Base-by-base conservation (phyloP, 108 stramenopile species). In the Tribonema minus region DNA sequence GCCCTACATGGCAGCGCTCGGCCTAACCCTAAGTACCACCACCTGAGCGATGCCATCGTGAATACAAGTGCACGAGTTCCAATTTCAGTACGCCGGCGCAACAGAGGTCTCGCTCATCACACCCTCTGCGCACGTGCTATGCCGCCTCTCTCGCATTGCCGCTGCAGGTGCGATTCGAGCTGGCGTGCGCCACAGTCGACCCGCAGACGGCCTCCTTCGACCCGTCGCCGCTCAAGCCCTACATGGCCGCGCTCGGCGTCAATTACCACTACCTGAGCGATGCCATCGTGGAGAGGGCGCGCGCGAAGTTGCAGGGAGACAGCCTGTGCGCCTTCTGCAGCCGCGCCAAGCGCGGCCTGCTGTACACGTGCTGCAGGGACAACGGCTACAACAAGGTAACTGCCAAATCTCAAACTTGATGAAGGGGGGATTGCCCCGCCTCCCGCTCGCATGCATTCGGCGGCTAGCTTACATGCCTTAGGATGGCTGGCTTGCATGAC, bases 321-420 rank as follows among this genome's bases (percentile, higher is more conserved):
- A 86, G 82, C 27, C 86, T 99, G 26, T 99, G 98, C 75, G 88
- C 92, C 1, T 99, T 91, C 81, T 99, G 98, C 80, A 93, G 95
- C 68, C 84, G 96, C 35, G 96, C 96, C 93, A 99, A 99, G 84
- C 91, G 98, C 33, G 98, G 98, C n/a, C 87, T 92, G 71, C 89
- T 99, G 2, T 99, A 99, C 78, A 82, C 88, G 1, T 90, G 87
- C 80, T 95, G 95, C 28, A 74, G 94, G 4, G 88, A 88, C 69
- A 87, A 94, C 63, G 93, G 93, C 64, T 79, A 79, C 68, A 79
- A 79, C 77, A 79, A 79, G 46, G 46, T 54, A 9, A 54, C 15
- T 54, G n/a, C n/a, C n/a, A n/a, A n/a, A n/a, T n/a, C n/a, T n/a
- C n/a, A n/a, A n/a, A n/a, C n/a, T n/a, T n/a, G n/a, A n/a, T n/a